phyloP scores from a whole-genome alignment of 345 rosid species.

The Raphanus sativus region DNA sequence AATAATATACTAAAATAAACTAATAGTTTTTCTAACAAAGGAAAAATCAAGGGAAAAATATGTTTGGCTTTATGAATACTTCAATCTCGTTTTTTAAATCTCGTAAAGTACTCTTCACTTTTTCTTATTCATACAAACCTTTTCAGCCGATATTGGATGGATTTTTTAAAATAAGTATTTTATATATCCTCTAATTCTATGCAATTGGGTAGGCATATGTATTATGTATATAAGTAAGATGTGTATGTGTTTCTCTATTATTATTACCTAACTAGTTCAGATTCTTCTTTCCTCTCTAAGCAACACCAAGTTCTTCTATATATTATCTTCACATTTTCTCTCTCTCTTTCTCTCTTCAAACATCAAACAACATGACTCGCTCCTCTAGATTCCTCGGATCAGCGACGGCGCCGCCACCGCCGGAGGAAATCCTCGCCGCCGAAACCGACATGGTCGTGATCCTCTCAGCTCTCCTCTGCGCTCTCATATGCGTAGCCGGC shows the following conservation, averaged over 20 bases:
- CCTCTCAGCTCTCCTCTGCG: conserved; percentile 73
- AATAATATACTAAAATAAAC: not conserved
- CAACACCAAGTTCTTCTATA: not conserved
- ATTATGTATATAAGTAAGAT: conserved; percentile 30
- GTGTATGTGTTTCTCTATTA: conserved; percentile 28
- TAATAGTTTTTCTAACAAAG: not conserved
- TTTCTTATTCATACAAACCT: conserved; percentile 7
- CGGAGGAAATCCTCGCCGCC: conserved; percentile 38
- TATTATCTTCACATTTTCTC: not conserved
- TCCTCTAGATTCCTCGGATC: conserved; percentile 41
- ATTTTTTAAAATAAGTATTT: not conserved
- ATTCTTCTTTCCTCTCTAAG: conserved; percentile 18
- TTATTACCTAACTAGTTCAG: conserved; percentile 12
- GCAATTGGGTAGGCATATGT: conserved; percentile 24
- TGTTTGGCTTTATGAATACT: conserved; percentile 36
- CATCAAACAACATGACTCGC: conserved; percentile 38
- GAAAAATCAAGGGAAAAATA: not conserved
- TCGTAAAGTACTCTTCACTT: conserved; percentile 6
- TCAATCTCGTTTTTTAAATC: conserved; percentile 4
- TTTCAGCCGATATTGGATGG: conserved; percentile 16
- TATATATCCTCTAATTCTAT: not conserved
- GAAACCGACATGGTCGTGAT: conserved; percentile 71
- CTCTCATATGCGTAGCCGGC: conserved; percentile 67
- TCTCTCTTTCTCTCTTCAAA: not conserved
- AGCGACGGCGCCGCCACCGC: conserved; percentile 43